Evolutionary conservation across 768 basidiomycete species (phyloP), one percentile per base, ranked within the genome.

Genomic region (Tulasnella sp.): DNA sequence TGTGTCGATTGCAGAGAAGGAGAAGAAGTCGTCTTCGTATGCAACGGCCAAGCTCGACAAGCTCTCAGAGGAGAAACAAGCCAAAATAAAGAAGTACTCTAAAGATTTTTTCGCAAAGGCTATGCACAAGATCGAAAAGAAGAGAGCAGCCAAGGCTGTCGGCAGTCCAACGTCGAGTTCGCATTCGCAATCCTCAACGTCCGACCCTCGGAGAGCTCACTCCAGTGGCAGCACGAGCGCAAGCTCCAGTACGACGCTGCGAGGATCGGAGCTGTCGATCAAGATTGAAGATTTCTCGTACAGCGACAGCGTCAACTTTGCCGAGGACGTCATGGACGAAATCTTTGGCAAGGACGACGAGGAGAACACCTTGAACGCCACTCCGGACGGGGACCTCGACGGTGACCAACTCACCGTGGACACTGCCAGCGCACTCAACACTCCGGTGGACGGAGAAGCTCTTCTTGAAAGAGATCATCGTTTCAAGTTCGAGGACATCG

Each of bases 51-150:
- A 86, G 69, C 84, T 96, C 16, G 91, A 94, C 2, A 44, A 85
- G 1, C 84, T 98, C 29, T 88, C 92, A 2, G 91, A 95, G 4
- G 95, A 98, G 75, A 98, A 98, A 79, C 82, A 85, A 26, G 77
- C 78, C 62, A 98, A 98, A 81, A 94, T 98, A 80, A 96, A 94
- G 81, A 90, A 91, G 77, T 98, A 95, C 78, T 84, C 90, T 39
- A 94, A 96, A 80, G 94, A 97, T 52, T 98, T 92, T 79, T 88
- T 95, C 71, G 81, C 85, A 71, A 97, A 71, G 32, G 66, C 75
- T 36, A 66, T 73, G 40, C 67, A 69, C n/a, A 72, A 66, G n/a
- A 47, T 72, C 34, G 64, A 67, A 32, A 72, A 67, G 29, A 67
- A 72, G 65, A 42, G 35, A 19, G 42, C 42, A 26, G 36, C 63